Evolutionary conservation across 164 flowering plant species (phyloP).

Genomic region (Tetracentron sinense): DNA sequence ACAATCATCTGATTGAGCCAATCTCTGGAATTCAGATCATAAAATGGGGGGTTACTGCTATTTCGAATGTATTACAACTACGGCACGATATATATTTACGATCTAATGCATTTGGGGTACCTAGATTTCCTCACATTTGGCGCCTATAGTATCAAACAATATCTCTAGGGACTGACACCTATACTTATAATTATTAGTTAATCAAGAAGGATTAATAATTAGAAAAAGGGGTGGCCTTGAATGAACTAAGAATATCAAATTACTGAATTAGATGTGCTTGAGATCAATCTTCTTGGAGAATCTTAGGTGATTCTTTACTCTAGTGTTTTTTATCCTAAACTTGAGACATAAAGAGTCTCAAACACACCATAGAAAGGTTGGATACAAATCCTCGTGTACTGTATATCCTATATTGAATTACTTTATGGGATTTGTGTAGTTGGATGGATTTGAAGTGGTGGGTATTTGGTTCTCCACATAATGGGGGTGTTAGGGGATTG

Average conservation of each 20-base stretch:
- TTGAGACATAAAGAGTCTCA: too few relatives aligned
- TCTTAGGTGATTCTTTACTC: conserved; percentile 34
- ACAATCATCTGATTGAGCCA: too few relatives aligned
- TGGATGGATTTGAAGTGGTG: conserved; percentile 18
- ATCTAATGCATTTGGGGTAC: not conserved
- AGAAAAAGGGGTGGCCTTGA: not conserved
- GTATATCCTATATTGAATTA: too few relatives aligned
- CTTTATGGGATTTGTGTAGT: conserved; percentile 23
- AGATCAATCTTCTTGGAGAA: conserved; percentile 22
- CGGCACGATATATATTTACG: too few relatives aligned
- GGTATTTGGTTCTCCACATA: conserved; percentile 6
- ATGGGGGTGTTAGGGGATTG: too few relatives aligned
- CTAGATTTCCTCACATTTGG: conserved; percentile 5
- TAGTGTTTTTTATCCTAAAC: conserved; percentile 10
- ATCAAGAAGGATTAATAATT: not conserved
- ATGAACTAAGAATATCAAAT: not conserved
- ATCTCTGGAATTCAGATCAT: too few relatives aligned
- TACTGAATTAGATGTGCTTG: not conserved
- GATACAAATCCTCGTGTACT: too few relatives aligned
- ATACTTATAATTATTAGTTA: not conserved
- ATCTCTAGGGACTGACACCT: not conserved
- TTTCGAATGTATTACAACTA: too few relatives aligned
- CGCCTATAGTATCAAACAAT: not conserved
- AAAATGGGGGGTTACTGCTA: too few relatives aligned
- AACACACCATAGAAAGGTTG: too few relatives aligned